Evolutionary conservation across 139 green algal genomes (phyloP).

Genomic region (Coelastrella sp.): DNA sequence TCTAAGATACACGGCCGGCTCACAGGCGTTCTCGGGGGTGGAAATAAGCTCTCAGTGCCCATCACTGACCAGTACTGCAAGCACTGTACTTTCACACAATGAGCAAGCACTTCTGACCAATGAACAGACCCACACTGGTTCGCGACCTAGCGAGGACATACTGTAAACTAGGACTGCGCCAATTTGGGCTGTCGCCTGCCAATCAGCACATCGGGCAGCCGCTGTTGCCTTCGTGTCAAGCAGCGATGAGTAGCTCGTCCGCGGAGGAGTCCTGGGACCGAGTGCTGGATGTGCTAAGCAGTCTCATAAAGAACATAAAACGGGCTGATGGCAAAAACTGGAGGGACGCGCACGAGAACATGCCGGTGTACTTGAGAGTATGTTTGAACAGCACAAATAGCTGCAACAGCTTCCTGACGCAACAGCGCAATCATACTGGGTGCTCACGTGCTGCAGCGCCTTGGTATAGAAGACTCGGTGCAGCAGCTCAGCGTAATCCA

Average conservation of each 20-base stretch:
- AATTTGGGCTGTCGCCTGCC: neutral
- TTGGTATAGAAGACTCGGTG: conserved; percentile 74
- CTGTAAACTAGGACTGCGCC: neutral
- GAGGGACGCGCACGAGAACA: conserved; percentile 80
- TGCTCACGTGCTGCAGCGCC: conserved; percentile 55
- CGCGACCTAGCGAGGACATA: neutral
- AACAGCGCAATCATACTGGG: no score
- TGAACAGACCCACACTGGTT: neutral
- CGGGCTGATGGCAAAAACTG: conserved; percentile 68
- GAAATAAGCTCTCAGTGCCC: no score
- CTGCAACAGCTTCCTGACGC: conserved; percentile 11
- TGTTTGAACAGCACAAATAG: neutral
- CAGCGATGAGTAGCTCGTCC: neutral
- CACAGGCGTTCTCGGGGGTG: no score
- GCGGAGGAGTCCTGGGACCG: conserved; percentile 52
- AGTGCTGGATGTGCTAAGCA: conserved; percentile 64
- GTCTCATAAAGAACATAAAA: conserved; percentile 77
- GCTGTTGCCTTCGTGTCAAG: neutral
- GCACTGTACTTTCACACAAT: neutral
- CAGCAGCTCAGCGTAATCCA: conserved; percentile 85
- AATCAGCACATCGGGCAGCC: neutral
- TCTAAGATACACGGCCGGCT: no score
- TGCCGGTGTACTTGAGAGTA: conserved; percentile 84
- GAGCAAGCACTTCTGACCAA: neutral
- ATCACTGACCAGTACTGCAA: no score